These are phyloP conservation scores for Fusarium drepaniforme DNA, from an alignment of 2,329 filamentous ascomycete genomes.

Conservation along the genomic window DNA sequence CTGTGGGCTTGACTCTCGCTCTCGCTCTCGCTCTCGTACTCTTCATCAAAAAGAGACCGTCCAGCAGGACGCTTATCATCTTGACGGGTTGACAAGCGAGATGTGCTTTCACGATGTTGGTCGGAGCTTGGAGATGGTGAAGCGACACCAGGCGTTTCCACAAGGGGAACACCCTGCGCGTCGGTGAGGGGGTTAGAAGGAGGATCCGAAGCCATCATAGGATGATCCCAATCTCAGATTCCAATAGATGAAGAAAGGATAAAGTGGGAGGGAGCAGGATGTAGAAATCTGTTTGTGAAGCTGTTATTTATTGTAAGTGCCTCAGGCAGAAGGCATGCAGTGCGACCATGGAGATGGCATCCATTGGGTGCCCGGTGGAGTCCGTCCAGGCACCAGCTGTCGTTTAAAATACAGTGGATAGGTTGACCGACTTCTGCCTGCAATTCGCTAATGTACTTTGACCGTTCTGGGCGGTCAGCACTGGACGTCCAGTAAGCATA, in stretches of 20 bases:
- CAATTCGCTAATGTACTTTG: not conserved
- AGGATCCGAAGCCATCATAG: not conserved
- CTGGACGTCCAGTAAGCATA: too few species aligned
- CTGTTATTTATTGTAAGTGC: not conserved
- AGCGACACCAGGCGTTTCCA: not conserved
- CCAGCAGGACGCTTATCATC: not conserved
- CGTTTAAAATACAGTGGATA: not conserved
- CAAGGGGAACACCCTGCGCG: not conserved
- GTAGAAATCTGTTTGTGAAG: not conserved
- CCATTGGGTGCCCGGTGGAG: not conserved
- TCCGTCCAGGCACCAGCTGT: not conserved
- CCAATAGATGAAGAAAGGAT: not conserved
- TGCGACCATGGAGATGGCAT: not conserved
- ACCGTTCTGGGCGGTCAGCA: not conserved
- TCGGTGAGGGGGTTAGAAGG: not conserved
- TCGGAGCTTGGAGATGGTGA: not conserved
- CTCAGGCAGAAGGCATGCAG: not conserved
- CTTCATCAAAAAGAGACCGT: not conserved
- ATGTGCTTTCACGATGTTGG: not conserved
- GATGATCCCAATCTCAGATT: not conserved
- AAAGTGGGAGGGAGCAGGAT: not conserved
- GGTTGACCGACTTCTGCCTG: not conserved
- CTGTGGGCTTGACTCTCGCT: not conserved
- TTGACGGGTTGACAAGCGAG: not conserved
- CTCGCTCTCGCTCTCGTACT: not conserved